Evolutionary conservation across 352 stramenopile species (phyloP).

Genomic region (Phytophthora melonis): DNA sequence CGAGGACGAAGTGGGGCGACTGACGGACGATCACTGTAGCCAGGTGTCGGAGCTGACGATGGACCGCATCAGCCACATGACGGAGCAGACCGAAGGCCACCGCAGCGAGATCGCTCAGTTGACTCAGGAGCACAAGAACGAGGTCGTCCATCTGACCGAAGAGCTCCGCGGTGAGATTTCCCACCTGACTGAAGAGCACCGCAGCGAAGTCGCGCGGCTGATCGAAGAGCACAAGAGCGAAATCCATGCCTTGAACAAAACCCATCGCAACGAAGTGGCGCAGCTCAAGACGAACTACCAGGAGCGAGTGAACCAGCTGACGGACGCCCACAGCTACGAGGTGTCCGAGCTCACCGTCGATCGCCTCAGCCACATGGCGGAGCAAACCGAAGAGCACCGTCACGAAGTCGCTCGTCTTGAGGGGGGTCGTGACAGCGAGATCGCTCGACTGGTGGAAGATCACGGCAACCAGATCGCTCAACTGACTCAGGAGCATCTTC

Average conservation of each 20-base stretch:
- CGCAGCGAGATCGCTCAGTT: constrained; percentile 7
- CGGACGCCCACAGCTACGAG: neutral
- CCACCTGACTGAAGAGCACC: neutral
- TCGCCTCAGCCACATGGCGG: neutral
- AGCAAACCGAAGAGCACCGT: constrained; percentile 5
- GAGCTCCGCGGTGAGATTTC: constrained; percentile 5
- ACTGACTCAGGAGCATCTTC: constrained; percentile 3
- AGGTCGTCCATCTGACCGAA: constrained; percentile 1
- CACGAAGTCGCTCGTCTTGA: constrained; percentile 1
- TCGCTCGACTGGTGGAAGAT: constrained; percentile 1
- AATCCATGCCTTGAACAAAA: neutral
- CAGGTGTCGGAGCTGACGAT: constrained; percentile 8
- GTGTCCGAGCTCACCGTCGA: neutral
- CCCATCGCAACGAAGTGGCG: neutral
- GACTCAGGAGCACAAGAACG: neutral
- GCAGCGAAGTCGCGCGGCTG: neutral
- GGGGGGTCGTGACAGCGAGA: neutral
- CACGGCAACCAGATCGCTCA: neutral
- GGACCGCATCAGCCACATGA: constrained; percentile 3
- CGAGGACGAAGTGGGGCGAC: neutral
- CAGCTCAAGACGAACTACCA: neutral
- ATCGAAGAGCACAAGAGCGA: neutral
- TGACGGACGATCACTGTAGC: constrained; percentile 12
- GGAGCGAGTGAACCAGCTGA: neutral
- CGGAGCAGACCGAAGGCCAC: constrained; percentile 7